phyloP scores from a whole-genome alignment of 129 eudicot genomes.

The Flaveria brownii region DNA sequence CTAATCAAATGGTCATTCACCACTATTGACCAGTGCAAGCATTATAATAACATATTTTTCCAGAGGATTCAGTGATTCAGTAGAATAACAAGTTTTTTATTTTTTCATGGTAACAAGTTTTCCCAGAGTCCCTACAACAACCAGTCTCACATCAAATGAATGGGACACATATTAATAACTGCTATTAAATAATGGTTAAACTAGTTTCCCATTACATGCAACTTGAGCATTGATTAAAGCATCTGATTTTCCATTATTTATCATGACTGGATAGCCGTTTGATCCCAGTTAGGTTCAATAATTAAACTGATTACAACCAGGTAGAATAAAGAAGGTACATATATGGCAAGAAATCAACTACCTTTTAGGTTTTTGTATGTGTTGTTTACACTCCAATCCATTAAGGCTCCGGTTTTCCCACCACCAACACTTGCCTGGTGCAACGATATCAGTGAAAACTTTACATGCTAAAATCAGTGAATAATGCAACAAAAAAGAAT shows the following conservation, averaged over 20 bases:
- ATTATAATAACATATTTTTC: neutral
- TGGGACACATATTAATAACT: neutral
- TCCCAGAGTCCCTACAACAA: neutral
- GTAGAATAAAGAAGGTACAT: neutral
- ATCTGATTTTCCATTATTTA: constrained; percentile 7
- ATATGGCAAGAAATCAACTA: constrained; percentile 25
- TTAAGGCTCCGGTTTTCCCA: constrained; percentile 47
- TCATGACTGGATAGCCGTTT: neutral
- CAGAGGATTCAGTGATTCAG: neutral
- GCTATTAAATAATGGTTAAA: neutral
- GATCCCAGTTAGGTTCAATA: constrained; percentile 2
- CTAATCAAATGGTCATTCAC: neutral
- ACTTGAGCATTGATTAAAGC: constrained; percentile 19
- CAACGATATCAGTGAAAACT: constrained; percentile 23
- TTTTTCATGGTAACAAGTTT: neutral
- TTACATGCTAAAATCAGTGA: constrained; percentile 12
- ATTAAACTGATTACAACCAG: neutral
- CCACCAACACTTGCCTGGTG: constrained; percentile 49
- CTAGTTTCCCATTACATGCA: neutral
- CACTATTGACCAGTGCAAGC: neutral
- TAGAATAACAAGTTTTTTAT: neutral
- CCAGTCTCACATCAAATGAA: neutral
- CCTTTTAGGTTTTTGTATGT: constrained; percentile 70
- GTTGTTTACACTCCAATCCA: constrained; percentile 75
- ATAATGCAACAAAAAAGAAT: constrained; percentile 10